Evolutionary conservation across 1,284 basidiomycete species (phyloP).

Genomic region (Marasmius oreades): DNA sequence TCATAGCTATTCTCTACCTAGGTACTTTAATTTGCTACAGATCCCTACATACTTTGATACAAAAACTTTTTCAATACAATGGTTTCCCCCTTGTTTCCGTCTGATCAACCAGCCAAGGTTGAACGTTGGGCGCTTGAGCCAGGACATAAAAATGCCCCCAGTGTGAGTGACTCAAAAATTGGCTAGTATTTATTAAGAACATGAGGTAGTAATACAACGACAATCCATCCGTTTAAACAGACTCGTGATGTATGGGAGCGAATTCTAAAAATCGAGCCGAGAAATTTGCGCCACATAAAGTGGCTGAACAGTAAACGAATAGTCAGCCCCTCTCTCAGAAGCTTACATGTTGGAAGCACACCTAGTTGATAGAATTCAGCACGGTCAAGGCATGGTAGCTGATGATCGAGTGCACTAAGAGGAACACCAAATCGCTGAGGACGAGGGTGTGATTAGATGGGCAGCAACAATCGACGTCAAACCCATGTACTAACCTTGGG

Average conservation of each 20-base stretch:
- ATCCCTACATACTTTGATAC: no score
- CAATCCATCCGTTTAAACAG: no score
- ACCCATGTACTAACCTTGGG: constrained; percentile 27
- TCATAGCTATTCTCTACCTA: no score
- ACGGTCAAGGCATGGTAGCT: constrained; percentile 29
- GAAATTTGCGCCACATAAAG: constrained; percentile 23
- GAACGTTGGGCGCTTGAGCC: no score
- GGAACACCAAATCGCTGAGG: constrained; percentile 32
- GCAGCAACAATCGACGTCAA: neutral
- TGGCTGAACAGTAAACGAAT: constrained; percentile 12
- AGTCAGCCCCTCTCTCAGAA: neutral
- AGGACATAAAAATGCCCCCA: no score
- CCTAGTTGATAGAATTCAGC: constrained; percentile 36
- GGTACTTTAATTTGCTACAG: no score
- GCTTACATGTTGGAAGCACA: constrained; percentile 19
- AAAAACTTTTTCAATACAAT: no score
- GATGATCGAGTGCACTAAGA: constrained; percentile 24
- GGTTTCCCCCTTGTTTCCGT: no score
- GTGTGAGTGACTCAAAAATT: no score
- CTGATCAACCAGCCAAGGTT: no score
- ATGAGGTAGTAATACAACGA: no score
- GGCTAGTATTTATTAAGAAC: no score
- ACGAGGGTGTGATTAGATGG: neutral
- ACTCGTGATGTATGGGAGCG: constrained; percentile 3
- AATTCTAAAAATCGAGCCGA: constrained; percentile 26